Base-by-base conservation (phyloP, 345 rosid genomes). In the Brassica incana region DNA sequence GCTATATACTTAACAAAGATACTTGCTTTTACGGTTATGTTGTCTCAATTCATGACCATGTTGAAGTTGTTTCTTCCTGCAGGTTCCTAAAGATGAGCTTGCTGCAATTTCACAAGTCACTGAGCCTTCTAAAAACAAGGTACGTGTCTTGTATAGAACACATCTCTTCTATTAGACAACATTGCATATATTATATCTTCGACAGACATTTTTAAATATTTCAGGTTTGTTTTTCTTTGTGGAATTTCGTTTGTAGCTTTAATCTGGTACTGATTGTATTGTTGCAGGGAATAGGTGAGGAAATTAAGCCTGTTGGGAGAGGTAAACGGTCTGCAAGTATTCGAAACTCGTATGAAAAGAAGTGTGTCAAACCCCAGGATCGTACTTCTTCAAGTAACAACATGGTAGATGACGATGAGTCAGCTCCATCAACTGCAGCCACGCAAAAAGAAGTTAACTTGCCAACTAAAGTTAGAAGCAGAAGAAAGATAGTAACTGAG, bases 381-480 rank as follows among this genome's bases (percentile, higher is more conserved):
- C 77, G 69, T 78, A 76, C 84, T 60, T 82, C 86, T 71, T 84
- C 89, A 32, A 80, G 81, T 73, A 88, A 86, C 73, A 86, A 75
- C 78, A 81, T 68, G 74, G 84, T 69, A 67, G 90, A 86, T 81
- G 82, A 66, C 45, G 85, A 84, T 72, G 85, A 74, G 83, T 76
- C 83, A 59, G 86, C 81, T 85, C 86, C 85, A 59, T 77, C 90
- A 68, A 77, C 81, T 38, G 60, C 77, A 68, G 85, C 71, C 71
- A 63, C 81, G 27, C 60, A 84, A 74, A 83, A 81, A 79, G 84
- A 85, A 76, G 85, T 85, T 76, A 87, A 77, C 80, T 75, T 88
- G 78, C 88, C 92, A 32, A 91, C 91, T 77, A 90, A 85, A 86
- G 85, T 85, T 74, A 87, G 94, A 84, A 89, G 92, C 82, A 87